Evolutionary conservation across 441 rosid species (phyloP), one percentile per base, ranked within the genome.

Genomic region (Gossypium schwendimanii): DNA sequence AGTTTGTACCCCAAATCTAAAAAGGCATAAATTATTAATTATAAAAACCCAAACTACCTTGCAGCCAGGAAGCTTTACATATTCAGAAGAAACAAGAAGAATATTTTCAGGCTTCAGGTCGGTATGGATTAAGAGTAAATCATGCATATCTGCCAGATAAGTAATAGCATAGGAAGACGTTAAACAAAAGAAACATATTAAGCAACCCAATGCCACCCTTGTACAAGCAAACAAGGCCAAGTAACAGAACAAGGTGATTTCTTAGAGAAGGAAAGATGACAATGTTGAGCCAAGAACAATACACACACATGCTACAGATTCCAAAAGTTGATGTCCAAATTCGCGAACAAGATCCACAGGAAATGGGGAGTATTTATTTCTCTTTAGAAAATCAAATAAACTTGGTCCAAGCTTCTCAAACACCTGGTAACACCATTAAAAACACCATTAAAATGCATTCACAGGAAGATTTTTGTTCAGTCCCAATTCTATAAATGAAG

Each of bases 371-470:
- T 88, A 90, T 86, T 84, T 92, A 86, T 92, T 90, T 88, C 88
- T 88, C 92, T 85, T 88, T 81, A 92, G 92, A 87, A 86, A 83
- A 89, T 92, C 97, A 88, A 81, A 92, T 81, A 92, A 87, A 87
- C 97, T 92, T 81, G 97, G 96, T 76, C 97, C 96, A 90, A 92
- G 97, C 96, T 83, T 90, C 96, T 92, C 97, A 83, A 88, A 92
- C 76, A 90, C 97, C 97, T 92, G 96, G 78, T 83, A 81, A 86
- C 84, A 90, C 84, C 92, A 90, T 84, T 84, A 80, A 80, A 86
- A 81, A 86, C 84, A 90, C 84, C 93, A 88, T 84, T 84, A 80
- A 80, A 86, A 88, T 81, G 81, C 86, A 89, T 91, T 76, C 86
- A 86, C 78, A 83, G 72, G 78, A 87, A 87, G 87, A 81, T 81